Evolutionary conservation across 352 stramenopile genomes (phyloP).

Genomic region (Thalassiosira sp.): DNA sequence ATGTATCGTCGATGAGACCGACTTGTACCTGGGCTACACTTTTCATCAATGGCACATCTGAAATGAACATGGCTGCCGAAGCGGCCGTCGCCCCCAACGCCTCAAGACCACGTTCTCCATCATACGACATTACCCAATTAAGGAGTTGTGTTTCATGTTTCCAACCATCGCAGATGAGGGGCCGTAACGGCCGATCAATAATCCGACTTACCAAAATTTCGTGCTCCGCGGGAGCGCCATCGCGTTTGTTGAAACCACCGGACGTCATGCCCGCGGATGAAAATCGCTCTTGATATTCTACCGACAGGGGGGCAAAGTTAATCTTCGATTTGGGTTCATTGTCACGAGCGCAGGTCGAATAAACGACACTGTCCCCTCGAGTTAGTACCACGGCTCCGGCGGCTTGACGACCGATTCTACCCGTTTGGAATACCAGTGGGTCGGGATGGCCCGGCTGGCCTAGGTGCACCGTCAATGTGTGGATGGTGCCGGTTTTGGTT

Average conservation of each 20-base stretch:
- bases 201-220: constrained; percentile 94
- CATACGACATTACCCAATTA: constrained; percentile 82
- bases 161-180: constrained; percentile 91
- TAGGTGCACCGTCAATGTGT: constrained; percentile 47
- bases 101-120: constrained; percentile 63
- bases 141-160: constrained; percentile 92
- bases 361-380: constrained; percentile 57
- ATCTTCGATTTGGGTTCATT: constrained; percentile 46
- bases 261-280: constrained; percentile 71
- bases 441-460: constrained; percentile 26
- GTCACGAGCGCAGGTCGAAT: constrained; percentile 51
- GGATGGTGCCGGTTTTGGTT: constrained; percentile 18
- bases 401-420: constrained; percentile 67
- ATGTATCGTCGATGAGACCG: constrained; percentile 81
- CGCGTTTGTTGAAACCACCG: constrained; percentile 80
- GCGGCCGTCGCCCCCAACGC: constrained; percentile 46
- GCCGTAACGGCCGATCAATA: constrained; percentile 93
- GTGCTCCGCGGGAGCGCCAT: constrained; percentile 87
- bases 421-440: constrained; percentile 58
- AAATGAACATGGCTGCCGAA: constrained; percentile 66
- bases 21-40: constrained; percentile 89
- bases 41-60: constrained; percentile 88
- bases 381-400: constrained; percentile 58
- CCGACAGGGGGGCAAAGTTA: constrained; percentile 81
- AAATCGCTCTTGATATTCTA: constrained; percentile 84